These are phyloP conservation scores for Vanilla planifolia DNA, from an alignment of 106 monocot genomes.

Conservation along the genomic window DNA sequence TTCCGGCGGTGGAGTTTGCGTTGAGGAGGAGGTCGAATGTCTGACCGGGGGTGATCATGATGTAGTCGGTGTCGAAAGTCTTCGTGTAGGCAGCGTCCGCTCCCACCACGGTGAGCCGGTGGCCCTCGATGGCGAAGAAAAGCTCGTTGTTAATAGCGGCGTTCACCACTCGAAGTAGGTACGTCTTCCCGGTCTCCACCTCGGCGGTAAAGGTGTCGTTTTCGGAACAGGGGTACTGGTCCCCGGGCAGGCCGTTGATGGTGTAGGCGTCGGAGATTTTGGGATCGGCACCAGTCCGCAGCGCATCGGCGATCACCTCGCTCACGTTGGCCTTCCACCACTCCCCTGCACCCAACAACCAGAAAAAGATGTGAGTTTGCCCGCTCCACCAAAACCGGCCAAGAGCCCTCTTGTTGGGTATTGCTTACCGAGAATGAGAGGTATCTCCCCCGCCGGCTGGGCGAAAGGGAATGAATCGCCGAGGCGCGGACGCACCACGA, in stretches of 20 bases:
- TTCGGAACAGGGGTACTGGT: conserved; percentile 41
- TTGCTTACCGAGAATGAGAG: too few relatives aligned
- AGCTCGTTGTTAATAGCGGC: conserved; percentile 34
- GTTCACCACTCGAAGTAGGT: conserved; percentile 27
- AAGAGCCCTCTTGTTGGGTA: too few relatives aligned
- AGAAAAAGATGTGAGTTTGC: neutral
- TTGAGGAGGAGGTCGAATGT: conserved; percentile 20
- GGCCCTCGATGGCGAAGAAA: conserved; percentile 30
- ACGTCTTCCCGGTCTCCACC: conserved; percentile 18
- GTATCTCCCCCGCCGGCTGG: too few relatives aligned
- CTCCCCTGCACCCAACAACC: conserved; percentile 23
- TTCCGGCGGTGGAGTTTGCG: conserved; percentile 11
- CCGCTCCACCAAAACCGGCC: too few relatives aligned
- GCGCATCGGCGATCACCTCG: conserved; percentile 23
- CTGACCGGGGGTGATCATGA: conserved; percentile 26
- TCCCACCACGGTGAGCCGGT: conserved; percentile 25
- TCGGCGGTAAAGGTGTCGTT: too few relatives aligned
- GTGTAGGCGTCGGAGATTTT: conserved; percentile 44
- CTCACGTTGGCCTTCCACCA: conserved; percentile 52
- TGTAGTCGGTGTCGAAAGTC: conserved; percentile 15
- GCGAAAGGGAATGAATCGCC: too few relatives aligned
- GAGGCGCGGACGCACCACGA: too few relatives aligned
- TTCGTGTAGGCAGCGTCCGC: conserved; percentile 26
- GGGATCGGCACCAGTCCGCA: conserved; percentile 27
- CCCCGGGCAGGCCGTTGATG: conserved; percentile 47